These are phyloP conservation scores for Pyrenochaeta sp. DNA, from an alignment of 2,329 filamentous ascomycete species.

Conservation along the genomic window DNA sequence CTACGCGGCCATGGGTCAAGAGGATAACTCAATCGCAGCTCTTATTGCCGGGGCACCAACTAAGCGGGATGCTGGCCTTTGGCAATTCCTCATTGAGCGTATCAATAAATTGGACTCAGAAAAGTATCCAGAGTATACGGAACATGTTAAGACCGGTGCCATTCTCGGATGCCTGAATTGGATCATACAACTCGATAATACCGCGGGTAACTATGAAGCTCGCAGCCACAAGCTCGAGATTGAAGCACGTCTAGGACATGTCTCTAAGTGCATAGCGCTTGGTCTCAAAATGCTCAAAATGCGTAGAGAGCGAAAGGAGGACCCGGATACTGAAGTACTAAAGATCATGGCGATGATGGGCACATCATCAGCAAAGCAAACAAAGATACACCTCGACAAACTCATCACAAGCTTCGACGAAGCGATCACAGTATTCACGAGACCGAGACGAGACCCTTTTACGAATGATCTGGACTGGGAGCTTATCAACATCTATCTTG, in stretches of 20 bases:
- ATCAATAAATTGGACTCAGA: conserved; percentile 56
- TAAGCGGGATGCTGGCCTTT: conserved; percentile 64
- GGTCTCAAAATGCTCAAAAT: conserved; percentile 64
- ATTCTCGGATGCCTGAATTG: conserved; percentile 49
- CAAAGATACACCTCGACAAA: conserved; percentile 56
- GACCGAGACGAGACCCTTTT: conserved; percentile 51
- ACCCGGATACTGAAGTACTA: conserved; percentile 60
- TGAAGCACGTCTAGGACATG: conserved; percentile 57
- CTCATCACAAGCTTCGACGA: conserved; percentile 62
- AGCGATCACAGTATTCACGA: conserved; percentile 59
- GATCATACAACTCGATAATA: conserved; percentile 61
- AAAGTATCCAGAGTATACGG: conserved; percentile 39
- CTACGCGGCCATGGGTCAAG: conserved; percentile 63
- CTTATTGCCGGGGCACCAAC: conserved; percentile 67
- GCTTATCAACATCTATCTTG: conserved; percentile 84
- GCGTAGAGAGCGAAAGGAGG: conserved; percentile 53
- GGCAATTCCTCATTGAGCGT: conserved; percentile 65
- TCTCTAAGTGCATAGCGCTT: conserved; percentile 42
- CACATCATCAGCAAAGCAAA: conserved; percentile 58
- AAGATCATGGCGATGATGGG: conserved; percentile 66
- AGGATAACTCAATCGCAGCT: conserved; percentile 64
- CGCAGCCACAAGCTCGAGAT: conserved; percentile 65
- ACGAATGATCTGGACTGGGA: conserved; percentile 72
- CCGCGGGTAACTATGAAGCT: conserved; percentile 56
- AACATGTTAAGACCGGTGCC: conserved; percentile 37